phyloP scores from a whole-genome alignment of 495 filamentous ascomycete species.

The Cercophora sp. region DNA sequence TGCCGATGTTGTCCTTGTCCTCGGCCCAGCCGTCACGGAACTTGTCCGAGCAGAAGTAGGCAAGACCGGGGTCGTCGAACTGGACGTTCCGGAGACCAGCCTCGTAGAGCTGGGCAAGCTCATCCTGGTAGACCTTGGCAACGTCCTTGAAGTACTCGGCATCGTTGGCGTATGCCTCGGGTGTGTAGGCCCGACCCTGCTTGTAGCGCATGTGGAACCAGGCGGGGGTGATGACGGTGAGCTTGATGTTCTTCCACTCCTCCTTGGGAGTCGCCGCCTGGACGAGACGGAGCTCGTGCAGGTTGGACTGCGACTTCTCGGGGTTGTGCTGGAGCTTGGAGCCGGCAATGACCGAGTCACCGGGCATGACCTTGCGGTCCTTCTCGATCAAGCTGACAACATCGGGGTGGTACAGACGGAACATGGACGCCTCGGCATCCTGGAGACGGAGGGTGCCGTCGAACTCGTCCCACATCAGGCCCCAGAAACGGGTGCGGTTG shows the following conservation, averaged over 20 bases:
- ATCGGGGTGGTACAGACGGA: constrained; percentile 73
- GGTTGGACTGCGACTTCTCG: constrained; percentile 60
- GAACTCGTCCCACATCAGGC: constrained; percentile 71
- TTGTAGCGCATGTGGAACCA: constrained; percentile 72
- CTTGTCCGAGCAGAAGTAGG: constrained; percentile 75
- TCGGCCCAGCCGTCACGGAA: constrained; percentile 66
- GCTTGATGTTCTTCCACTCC: constrained; percentile 62
- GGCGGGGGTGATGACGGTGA: constrained; percentile 64
- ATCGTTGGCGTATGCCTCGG: constrained; percentile 60
- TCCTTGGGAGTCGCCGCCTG: constrained; percentile 56
- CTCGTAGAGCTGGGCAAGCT: constrained; percentile 62
- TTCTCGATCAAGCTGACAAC: constrained; percentile 64
- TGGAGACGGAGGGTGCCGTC: constrained; percentile 61
- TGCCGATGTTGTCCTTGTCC: constrained; percentile 53
- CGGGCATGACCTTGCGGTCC: constrained; percentile 63
- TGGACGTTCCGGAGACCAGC: constrained; percentile 68
- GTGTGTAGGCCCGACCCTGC: constrained; percentile 64
- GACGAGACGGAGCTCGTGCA: constrained; percentile 64
- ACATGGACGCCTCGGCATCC: constrained; percentile 64
- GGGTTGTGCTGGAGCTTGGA: constrained; percentile 67
- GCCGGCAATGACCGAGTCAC: constrained; percentile 68
- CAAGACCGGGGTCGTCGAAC: constrained; percentile 73
- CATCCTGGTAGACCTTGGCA: constrained; percentile 64
- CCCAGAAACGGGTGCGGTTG: constrained; percentile 60
- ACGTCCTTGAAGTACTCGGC: constrained; percentile 73